Evolutionary conservation across 1,139 yeast genomes (phyloP), one percentile per base, ranked within the genome.

Genomic region (Candida freyschussii): DNA sequence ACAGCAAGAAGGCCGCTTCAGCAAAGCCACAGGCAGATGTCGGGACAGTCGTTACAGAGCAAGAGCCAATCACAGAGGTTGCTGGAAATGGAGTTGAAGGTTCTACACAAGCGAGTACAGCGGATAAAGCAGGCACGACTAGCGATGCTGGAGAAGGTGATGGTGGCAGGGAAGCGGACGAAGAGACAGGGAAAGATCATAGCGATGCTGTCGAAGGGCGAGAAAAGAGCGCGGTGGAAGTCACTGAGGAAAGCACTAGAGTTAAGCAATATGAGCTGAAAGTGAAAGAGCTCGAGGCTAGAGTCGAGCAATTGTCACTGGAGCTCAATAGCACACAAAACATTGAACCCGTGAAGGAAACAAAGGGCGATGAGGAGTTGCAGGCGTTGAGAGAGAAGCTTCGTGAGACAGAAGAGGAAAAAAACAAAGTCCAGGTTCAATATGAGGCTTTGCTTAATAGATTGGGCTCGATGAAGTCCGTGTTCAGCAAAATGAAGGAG

Each of bases 401-500:
- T 13, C 58, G 57, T 14, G 55, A 51, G 10, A 57, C 67, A 15
- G 68, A 65, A 24, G 59, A 61, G 18, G 93, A 85, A 44, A 69
- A 85, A 32, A 85, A 78, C 39, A 74, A 76, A 22, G 69, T 75
- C 18, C 82, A 83, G 46, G 68, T 72, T 8, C 83, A 82, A 40
- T 86, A 89, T 54, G 85, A 86, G 44, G 67, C 71, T n/a, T 62
- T 91, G 14, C 62, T 87, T 38, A 80, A 78, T 43, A 74, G 84
- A 53, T 65, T 91, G 20, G 75, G 94, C 2, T 76, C 84, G 3
- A 86, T 91, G 84, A 86, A 84, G 51, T 63, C 82, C 0, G 70
- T 81, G 3, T 82, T 83, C 54, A 71, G 69, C 36, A 80, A 81
- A 46, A 79, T 81, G 86, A 81, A 81, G 51, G 78, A 75, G 40